Conservation (phyloP, 768 basidiomycete genomes). For the Lentinula aciculospora region DNA sequence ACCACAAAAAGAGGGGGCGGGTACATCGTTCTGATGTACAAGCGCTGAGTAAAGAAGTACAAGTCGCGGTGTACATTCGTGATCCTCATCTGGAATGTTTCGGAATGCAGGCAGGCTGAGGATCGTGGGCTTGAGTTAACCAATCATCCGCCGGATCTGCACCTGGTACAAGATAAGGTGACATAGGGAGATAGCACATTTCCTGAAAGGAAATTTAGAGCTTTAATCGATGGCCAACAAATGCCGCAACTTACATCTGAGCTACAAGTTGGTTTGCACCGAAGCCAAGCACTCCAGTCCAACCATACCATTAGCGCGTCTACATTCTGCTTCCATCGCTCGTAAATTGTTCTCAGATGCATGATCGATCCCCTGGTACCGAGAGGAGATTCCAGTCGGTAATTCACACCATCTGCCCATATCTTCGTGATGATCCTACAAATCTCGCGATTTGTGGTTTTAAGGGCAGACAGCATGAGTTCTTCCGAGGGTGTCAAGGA, state of each 20-base stretch:
- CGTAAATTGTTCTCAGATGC: background rate
- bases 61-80: too few species aligned
- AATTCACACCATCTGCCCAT: constrained; percentile 16
- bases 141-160: background rate
- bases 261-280: background rate
- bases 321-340: background rate
- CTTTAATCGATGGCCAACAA: too few species aligned
- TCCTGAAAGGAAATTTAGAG: background rate
- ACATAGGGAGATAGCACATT: constrained; percentile 6
- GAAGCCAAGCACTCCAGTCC: constrained; percentile 5
- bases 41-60: too few species aligned
- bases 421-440: constrained; percentile 13
- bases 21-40: too few species aligned
- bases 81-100: background rate
- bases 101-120: background rate
- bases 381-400: background rate
- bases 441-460: constrained; percentile 16
- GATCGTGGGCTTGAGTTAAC: background rate
- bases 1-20: too few species aligned
- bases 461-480: constrained; percentile 13
- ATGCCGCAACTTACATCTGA: background rate
- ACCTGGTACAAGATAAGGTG: constrained; percentile 1
- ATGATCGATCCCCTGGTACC: background rate
- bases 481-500: constrained; percentile 13
- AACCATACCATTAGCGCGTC: constrained; percentile 1